Evolutionary conservation across 2,329 filamentous ascomycete genomes (phyloP), one percentile per base, ranked within the genome.

Genomic region (Thermoascus crustaceus): DNA sequence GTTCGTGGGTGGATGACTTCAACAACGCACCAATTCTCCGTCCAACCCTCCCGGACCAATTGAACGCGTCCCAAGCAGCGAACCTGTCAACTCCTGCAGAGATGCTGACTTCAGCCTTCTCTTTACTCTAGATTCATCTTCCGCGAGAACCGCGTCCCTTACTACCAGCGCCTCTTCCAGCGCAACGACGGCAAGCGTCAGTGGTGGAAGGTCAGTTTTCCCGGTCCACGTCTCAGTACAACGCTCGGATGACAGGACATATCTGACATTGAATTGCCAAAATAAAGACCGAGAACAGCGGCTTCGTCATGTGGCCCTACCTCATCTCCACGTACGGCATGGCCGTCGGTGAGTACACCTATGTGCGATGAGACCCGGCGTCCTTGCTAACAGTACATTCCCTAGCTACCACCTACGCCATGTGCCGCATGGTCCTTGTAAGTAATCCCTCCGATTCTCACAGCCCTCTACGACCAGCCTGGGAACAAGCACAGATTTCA

Each of bases 81-180:
- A 14, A 18, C 16, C 7, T 10, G 9, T 16, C 8, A 5, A 14
- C 14, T 10, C 5, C 16, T 44, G 42, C 34, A 29, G 38, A 46
- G 45, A 22, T 44, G 21, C 51, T 60, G 39, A 60, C 24, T 4
- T 5, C 14, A 32, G 6, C 13, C 11, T 7, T 23, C 21, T 19
- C 25, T 14, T 14, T 22, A 25, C 5, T 41, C 29, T 46, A 71
- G 70, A 43, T 68, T 67, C 47, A 55, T 82, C 54, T 71, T 72
- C 69, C 78, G 78, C 60, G 68, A 76, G 63, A 82, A 82, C 70
- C 71, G 73, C 50, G 79, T 82, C 46, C 75, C 78, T 35, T 63
- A 74, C 50, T 82, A 79, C 67, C 78, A 82, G 66, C 69, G 74
- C 48, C 68, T 80, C 32, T 78, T 77, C 67, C 78, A 82, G 65